Base-by-base conservation (phyloP, 371 early-diverging fungal species). In the Smittium culicis region DNA sequence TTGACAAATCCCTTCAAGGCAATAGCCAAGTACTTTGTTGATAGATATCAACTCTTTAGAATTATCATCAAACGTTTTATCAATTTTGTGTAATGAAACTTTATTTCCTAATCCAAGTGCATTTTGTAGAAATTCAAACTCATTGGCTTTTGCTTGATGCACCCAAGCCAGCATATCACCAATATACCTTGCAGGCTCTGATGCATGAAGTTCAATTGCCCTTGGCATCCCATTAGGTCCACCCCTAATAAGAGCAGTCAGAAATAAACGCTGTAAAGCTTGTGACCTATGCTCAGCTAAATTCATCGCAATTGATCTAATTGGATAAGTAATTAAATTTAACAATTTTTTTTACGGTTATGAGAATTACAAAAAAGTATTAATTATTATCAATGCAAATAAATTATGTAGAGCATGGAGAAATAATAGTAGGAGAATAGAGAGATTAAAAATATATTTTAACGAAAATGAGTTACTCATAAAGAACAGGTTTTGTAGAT, bases 141-240 rank as follows among this genome's bases (percentile, higher is more conserved):
- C 96, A 29, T 85, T 81, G 11, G 92, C 92, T 35, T 85, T 82
- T 0, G 92, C 86, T 77, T 94, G 94, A 80, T 96, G 97, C 0
- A 93, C 72, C 95, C 95, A 96, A 0, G 95, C 94, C 17, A 95
- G 76, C 89, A 94, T 93, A 68, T 94, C 97, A 14, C 95, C 94
- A 61, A 88, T 83, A 70, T 94, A 94, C 33, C 94, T 80, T 66
- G 88, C 71, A 1, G 94, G 88, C 70, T 96, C 95, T 60, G 88
- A 90, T 0, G 94, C 92, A 72, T 92, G 91, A 1, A 92, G 69
- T 70, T 96, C 96, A 62, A 94, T 93, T 0, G 96, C 94, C 33
- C 92, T 76, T 20, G 93, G 90, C 16, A 84, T 80, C 1, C 92
- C 92, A 34, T 85, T 83, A 14, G 88, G 90, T 0, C 90, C 92